phyloP scores from a whole-genome alignment of 1,139 yeast species.

The Wickerhamomyces sp. region DNA sequence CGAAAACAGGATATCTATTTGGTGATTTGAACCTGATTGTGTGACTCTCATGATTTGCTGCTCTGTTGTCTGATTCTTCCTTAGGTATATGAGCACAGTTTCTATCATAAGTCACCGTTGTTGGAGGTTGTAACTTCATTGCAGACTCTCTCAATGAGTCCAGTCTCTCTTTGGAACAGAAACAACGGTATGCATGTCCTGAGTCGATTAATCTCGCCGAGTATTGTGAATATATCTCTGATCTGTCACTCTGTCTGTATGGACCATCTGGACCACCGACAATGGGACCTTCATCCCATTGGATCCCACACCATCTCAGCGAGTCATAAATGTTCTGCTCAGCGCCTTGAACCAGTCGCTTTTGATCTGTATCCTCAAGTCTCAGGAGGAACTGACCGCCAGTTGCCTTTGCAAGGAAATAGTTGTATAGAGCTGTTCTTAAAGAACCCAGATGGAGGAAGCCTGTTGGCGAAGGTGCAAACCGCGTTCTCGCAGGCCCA shows the following conservation, averaged over 20 bases:
- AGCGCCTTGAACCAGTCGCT: constrained; percentile 73
- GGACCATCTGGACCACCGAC: constrained; percentile 59
- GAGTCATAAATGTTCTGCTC: constrained; percentile 75
- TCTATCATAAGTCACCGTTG: constrained; percentile 88
- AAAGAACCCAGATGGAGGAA: constrained; percentile 85
- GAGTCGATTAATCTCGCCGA: constrained; percentile 49
- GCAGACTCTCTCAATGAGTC: constrained; percentile 68
- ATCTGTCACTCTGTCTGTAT: constrained; percentile 79
- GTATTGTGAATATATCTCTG: constrained; percentile 55
- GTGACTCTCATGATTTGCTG: constrained; percentile 32
- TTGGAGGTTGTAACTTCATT: constrained; percentile 71
- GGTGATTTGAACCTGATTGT: constrained; percentile 69
- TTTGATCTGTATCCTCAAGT: constrained; percentile 88
- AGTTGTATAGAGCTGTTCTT: constrained; percentile 89
- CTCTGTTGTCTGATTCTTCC: constrained; percentile 35
- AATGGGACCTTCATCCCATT: constrained; percentile 78
- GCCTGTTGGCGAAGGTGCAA: constrained; percentile 99
- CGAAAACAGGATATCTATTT: constrained; percentile 54
- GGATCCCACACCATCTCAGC: constrained; percentile 70
- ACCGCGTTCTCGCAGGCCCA: constrained; percentile 76
- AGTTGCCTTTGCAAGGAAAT: constrained; percentile 71
- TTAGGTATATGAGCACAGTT: constrained; percentile 49
- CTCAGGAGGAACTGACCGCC: constrained; percentile 78
- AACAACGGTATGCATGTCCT: constrained; percentile 82
- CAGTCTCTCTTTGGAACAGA: constrained; percentile 79